These are phyloP conservation scores for Pichia phayaonensis DNA, from an alignment of 805 yeast genomes.

Conservation along the genomic window DNA sequence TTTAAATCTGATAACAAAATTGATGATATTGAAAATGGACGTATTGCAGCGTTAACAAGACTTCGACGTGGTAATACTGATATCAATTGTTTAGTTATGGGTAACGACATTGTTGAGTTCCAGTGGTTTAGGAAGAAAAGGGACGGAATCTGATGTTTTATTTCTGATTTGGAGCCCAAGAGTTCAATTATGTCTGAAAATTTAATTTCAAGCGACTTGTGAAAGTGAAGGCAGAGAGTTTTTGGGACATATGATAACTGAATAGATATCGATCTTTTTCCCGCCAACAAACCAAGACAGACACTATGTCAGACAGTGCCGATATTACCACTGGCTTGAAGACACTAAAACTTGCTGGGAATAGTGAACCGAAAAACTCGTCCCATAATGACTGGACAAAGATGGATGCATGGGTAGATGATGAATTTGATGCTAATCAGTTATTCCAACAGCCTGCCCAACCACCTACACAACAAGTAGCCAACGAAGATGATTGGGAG, in stretches of 20 bases:
- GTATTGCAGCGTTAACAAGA: neutral
- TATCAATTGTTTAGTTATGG: neutral
- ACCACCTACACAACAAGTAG: conserved; percentile 14
- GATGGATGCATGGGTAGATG: conserved; percentile 24
- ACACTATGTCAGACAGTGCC: neutral
- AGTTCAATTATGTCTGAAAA: too few relatives aligned
- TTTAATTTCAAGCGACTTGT: too few relatives aligned
- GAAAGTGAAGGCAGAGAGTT: neutral
- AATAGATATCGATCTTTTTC: neutral
- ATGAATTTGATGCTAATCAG: conserved; percentile 18
- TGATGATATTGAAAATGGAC: neutral
- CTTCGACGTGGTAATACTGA: neutral
- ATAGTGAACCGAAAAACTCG: neutral
- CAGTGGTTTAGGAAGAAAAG: too few relatives aligned
- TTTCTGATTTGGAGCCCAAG: too few relatives aligned
- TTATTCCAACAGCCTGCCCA: conserved; percentile 18
- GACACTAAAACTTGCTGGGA: neutral
- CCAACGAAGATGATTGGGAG: conserved; percentile 5
- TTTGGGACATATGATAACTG: too few relatives aligned
- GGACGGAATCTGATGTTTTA: neutral
- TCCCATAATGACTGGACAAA: neutral
- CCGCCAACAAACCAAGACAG: neutral
- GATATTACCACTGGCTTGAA: neutral
- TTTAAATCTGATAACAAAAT: neutral
- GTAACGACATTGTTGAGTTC: neutral